Evolutionary conservation across 192 early-diverging fungal genomes (phyloP).

Genomic region (Funneliformis geosporum): DNA sequence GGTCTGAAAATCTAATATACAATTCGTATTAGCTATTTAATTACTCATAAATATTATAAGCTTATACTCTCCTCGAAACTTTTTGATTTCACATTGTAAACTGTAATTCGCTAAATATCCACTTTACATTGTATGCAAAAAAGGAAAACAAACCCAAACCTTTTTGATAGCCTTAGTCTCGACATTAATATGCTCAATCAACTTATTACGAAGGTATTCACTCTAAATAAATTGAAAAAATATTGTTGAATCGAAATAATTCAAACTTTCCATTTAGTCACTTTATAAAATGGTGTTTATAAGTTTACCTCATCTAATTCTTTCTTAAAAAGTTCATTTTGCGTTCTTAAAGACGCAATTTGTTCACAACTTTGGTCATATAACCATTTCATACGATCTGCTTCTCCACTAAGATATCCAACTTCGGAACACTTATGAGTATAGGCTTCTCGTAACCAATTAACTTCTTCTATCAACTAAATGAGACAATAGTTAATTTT

Average conservation of each 20-base stretch:
- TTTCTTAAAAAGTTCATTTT: neutral
- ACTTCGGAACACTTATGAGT: conserved; percentile 8
- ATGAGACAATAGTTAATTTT: neutral
- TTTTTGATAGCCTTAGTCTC: neutral
- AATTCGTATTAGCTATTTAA: neutral
- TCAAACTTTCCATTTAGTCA: neutral
- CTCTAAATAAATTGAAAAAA: neutral
- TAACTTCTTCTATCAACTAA: conserved; percentile 12
- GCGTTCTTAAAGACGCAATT: neutral
- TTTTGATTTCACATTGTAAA: neutral
- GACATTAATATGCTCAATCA: neutral
- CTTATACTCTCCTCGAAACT: neutral
- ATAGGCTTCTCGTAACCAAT: conserved; percentile 1
- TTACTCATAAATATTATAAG: neutral
- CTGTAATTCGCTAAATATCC: neutral
- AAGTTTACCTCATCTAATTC: conserved; percentile 2
- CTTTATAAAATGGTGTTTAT: neutral
- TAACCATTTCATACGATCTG: conserved; percentile 8
- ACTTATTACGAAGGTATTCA: neutral
- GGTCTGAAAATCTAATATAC: neutral
- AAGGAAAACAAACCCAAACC: neutral
- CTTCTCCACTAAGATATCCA: neutral
- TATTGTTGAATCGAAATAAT: neutral
- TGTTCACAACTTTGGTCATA: conserved; percentile 1
- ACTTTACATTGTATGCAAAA: neutral